Evolutionary conservation across 331 rosid species (phyloP), one percentile per base, ranked within the genome.

Genomic region (Rhamnella rubrinervis): DNA sequence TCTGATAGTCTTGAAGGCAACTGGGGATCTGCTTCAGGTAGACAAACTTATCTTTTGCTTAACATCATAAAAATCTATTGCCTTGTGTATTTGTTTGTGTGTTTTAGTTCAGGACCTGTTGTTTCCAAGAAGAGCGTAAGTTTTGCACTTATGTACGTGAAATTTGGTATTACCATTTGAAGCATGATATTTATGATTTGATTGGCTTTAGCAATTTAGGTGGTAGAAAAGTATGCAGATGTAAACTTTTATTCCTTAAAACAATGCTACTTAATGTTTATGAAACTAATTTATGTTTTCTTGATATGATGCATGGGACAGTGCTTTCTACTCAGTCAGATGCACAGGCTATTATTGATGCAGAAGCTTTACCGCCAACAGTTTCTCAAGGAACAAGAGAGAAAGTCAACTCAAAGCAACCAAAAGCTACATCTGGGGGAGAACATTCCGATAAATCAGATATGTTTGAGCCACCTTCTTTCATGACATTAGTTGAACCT

Each of bases 21-120:
- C 71, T 88, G 96, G 95, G 97, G 98, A 39, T 91, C 97, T 74
- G 84, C 85, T 65, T 88, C 97, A 88, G 98, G 98, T 93, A 85
- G 5, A 4, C 50, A 44, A 53, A 44, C 9, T 60, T 59, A 16
- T 61, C n/a, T 55, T 61, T 37, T n/a, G 51, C 26, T 0, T 35
- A 37, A 40, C 6, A 3, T 18, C 18, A 38, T 71, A 47, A 74
- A 3, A 47, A 16, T 18, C 41, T 25, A 20, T 12, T 65, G 41
- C 17, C 21, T 46, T 46, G 1, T 44, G 49, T 10, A 44, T 44
- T 44, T 40, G 8, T 44, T 46, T 46, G 1, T 44, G 49, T 10
- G 14, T 44, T 44, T 40, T 44, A 7, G 49, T 11, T 44, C 16
- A 44, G 49, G 16, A 44, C 13, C 2, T 44, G 49, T 44, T 15